Percentiles rank a stretch among this genome's conserved stretches.
Conservation (phyloP, 2,329 filamentous ascomycete species). For the Botrytis medusae region DNA sequence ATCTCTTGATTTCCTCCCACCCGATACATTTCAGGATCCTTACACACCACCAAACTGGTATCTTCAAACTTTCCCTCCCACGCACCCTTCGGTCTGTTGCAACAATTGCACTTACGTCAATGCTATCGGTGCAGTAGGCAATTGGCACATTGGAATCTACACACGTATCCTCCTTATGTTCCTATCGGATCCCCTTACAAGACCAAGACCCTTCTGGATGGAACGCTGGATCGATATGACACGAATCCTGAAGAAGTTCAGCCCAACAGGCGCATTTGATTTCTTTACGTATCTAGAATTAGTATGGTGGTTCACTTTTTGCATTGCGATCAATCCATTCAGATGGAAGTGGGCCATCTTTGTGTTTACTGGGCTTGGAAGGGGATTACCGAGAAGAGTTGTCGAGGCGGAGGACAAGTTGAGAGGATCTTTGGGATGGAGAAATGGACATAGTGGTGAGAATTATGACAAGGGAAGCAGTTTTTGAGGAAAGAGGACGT, state of each 20-base stretch:
- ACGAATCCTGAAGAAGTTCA: conserved; percentile 63
- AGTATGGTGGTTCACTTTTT: conserved; percentile 82
- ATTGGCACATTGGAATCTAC: conserved; percentile 90
- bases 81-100: conserved; percentile 69
- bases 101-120: conserved; percentile 79
- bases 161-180: conserved; percentile 86
- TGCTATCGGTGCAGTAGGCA: conserved; percentile 78
- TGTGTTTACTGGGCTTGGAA: conserved; percentile 74
- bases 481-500: not conserved
- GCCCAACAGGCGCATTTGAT: conserved; percentile 76
- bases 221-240: conserved; percentile 86
- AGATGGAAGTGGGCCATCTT: conserved; percentile 88
- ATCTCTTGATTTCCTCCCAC: conserved; percentile 69
- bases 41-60: conserved; percentile 87
- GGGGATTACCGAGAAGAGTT: conserved; percentile 62
- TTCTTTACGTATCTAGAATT: conserved; percentile 88
- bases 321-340: conserved; percentile 77
- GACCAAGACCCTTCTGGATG: conserved; percentile 74
- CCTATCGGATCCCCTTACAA: conserved; percentile 72
- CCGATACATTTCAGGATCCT: conserved; percentile 68
- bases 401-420: conserved; percentile 59
- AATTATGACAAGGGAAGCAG: conserved; percentile 16
- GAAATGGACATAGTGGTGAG: not conserved
- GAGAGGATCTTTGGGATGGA: conserved; percentile 7
- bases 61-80: conserved; percentile 78